phyloP scores from a whole-genome alignment of 2,329 filamentous ascomycete species.

The Coniochaeta ligniaria region DNA sequence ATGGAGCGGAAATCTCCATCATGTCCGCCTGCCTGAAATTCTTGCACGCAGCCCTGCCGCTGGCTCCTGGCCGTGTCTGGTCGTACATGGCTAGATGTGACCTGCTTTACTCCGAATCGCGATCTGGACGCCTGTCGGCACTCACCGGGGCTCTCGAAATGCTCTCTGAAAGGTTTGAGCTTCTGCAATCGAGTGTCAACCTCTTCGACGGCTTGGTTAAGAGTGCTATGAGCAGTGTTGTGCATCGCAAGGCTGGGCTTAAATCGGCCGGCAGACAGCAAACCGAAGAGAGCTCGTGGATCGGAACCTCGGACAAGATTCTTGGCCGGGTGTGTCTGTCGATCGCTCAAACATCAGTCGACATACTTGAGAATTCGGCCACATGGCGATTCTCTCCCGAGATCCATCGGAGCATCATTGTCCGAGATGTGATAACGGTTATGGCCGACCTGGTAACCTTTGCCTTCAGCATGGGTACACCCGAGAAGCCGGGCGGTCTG shows the following conservation, averaged over 20 bases:
- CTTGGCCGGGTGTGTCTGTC: constrained; percentile 64
- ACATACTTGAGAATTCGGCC: constrained; percentile 77
- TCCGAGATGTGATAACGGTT: constrained; percentile 58
- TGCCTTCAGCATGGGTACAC: constrained; percentile 68
- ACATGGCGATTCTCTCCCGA: constrained; percentile 76
- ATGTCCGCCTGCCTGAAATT: constrained; percentile 71
- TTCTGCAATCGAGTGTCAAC: constrained; percentile 65
- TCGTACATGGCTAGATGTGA: constrained; percentile 78
- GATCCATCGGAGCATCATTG: constrained; percentile 61
- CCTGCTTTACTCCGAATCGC: constrained; percentile 69
- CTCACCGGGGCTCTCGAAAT: constrained; percentile 81
- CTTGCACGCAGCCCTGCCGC: constrained; percentile 62
- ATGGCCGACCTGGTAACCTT: constrained; percentile 67
- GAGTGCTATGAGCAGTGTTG: constrained; percentile 63
- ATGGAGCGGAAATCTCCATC: constrained; percentile 59
- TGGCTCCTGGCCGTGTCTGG: constrained; percentile 81
- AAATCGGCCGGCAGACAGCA: constrained; percentile 41
- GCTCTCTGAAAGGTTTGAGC: constrained; percentile 65
- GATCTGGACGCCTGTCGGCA: constrained; percentile 66
- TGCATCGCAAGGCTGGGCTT: constrained; percentile 54
- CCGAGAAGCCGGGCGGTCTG: constrained; percentile 25
- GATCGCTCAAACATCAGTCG: constrained; percentile 68
- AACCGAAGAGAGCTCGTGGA: constrained; percentile 46
- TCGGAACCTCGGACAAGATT: constrained; percentile 71
- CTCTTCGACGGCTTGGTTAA: constrained; percentile 71